Base-by-base conservation (phyloP, 768 basidiomycete species). In the Termitomyces sp. region DNA sequence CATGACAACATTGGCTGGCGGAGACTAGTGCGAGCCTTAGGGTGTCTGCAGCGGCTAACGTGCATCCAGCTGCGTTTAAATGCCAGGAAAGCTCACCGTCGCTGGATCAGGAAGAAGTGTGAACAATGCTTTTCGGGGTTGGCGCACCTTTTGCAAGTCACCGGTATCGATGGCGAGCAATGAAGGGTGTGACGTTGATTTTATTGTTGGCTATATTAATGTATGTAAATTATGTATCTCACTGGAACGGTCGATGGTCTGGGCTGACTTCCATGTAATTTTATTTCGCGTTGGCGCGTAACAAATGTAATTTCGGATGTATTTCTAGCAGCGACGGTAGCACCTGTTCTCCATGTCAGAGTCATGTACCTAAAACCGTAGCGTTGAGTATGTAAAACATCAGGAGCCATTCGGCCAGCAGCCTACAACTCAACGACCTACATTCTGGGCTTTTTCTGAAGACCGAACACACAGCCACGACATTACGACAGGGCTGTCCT, bases 41-140 rank as follows among this genome's bases (percentile, higher is more conserved):
- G 25, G 37, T 45, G 40, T 27, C 40, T 60, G 3, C 11, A 16
- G 2, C 25, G 27, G 28, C 47, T 59, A 28, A 46, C 25, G 28
- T 34, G 21, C 3, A 37, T 55, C 6, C 52, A 56, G 9, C 49
- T 61, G 25, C 52, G 58, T 19, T 21, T 59, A 8, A 47, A 34
- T 4, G 61, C 61, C 10, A 21, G 41, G 48, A 28, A 42, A 23
- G 16, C 34, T 25, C 61, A 59, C 37, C 47, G 55, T 5, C 34
- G 12, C 2, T 61, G 61, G 61, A 45, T 61, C 19, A 52, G n/a
- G 10, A 49, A n/a, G 10, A 53, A 42, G 9, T 60, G 30, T 9
- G 40, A 49, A 21, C 32, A 53, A 23, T 50, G 49, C 21, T 59
- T 53, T 21, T 42, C 52, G 19, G 39, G 43, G n/a, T 40, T 43